Base-by-base conservation (phyloP, 2,329 filamentous ascomycete species). In the Pseudophaeomoniella oleicola region DNA sequence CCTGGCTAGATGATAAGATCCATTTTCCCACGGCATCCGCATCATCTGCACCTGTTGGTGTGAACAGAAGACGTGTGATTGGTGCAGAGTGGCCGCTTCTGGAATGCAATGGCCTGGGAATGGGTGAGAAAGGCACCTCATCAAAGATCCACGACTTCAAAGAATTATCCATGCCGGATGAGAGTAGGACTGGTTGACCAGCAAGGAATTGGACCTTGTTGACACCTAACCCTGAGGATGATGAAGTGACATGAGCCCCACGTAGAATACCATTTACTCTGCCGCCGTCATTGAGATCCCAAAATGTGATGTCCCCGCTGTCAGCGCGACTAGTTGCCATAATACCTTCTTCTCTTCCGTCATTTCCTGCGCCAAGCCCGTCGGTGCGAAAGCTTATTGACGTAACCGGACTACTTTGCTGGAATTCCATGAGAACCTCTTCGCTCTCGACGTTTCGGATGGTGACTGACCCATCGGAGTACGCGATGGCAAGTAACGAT, bases 111-210 rank as follows among this genome's bases (percentile, higher is more conserved):
- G 85, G 80, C 13, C 88, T 75, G 2, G 90, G 90, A 9, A 87
- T 70, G 0, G 87, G 78, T 0, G 83, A 90, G 54, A 94, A 94
- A 0, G 88, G 87, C 0, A 78, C 79, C 55, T 92, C 80, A 50
- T 96, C 88, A 48, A 94, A 94, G 42, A 96, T 90, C 88, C 88
- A 94, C 4, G 86, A 87, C 55, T 88, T 92, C 40, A 98, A 64
- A 6, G 87, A 84, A 58, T 98, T 98, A 56, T 98, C 90, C 34
- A 82, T 69, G 3, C 90, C 92, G 44, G 85, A 90, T 6, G 86
- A 94, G 17, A 96, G 67, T 30, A 98, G 72, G 2, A 96, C 80
- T 4, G 85, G 81, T 54, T 98, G 92, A 0, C 87, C 88, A 12
- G 78, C 65, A 9, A 98, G 66, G 49, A 98, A 98, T 49, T 94